Conservation (phyloP, 768 basidiomycete species). For the Boletus reticuloceps region DNA sequence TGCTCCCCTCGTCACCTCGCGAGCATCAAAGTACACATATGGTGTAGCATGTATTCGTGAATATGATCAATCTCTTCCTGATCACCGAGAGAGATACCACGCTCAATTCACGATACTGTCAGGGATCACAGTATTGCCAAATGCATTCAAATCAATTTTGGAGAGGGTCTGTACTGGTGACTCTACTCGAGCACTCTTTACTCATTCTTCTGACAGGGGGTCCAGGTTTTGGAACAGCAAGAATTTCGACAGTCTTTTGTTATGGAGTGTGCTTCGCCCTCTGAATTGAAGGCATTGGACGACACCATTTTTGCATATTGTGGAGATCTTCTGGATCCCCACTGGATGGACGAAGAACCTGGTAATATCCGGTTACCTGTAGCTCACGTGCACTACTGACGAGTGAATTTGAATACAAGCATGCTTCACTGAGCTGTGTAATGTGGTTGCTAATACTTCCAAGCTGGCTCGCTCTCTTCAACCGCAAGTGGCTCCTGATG, state of each 20-base stretch:
- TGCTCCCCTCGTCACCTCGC: slow-evolving; percentile 39
- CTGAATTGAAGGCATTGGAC: not conserved
- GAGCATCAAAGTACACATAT: slow-evolving; percentile 35
- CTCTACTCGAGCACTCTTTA: too few relatives aligned
- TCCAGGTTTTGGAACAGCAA: slow-evolving; percentile 19
- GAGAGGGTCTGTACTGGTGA: slow-evolving; percentile 27
- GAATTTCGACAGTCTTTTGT: slow-evolving; percentile 18
- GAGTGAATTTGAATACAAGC: not conserved
- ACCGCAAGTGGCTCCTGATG: not conserved
- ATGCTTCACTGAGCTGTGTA: slow-evolving; percentile 13
- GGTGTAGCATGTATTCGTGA: not conserved
- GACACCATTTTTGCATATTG: slow-evolving; percentile 16
- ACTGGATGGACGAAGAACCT: slow-evolving; percentile 13
- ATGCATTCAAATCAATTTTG: slow-evolving; percentile 38
- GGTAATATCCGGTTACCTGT: not conserved
- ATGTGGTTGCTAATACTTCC: slow-evolving; percentile 12
- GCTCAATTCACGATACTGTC: slow-evolving; percentile 19
- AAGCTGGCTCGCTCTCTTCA: not conserved
- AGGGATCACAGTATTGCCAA: slow-evolving; percentile 31
- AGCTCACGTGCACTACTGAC: not conserved
- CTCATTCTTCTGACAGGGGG: slow-evolving; percentile 1
- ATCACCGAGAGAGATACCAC: slow-evolving; percentile 32
- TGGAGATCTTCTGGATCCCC: slow-evolving; percentile 5
- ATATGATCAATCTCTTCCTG: slow-evolving; percentile 17
- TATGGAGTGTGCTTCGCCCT: not conserved